Conservation (phyloP, 1,284 basidiomycete genomes). For the Tilletia setariae region DNA sequence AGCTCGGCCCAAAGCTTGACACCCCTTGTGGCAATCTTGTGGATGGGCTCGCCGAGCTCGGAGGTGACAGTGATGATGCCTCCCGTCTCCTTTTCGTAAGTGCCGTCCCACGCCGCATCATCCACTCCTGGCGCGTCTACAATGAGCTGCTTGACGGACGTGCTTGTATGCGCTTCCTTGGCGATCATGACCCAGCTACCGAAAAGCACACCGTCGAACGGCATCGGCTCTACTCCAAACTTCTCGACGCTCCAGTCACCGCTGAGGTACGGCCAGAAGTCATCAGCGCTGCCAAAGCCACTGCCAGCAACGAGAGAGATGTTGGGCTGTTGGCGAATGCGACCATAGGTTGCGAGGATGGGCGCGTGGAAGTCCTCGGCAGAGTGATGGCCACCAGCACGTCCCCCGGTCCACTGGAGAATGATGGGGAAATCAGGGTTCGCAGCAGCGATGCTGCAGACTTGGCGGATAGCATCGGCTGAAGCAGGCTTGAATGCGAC, state of each 20-base stretch:
- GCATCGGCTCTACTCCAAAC: no score
- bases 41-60: constrained; percentile 96
- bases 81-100: constrained; percentile 89
- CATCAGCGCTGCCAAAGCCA: no score
- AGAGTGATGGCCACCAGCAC: constrained; percentile 97
- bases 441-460: constrained; percentile 87
- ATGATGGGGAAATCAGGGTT: constrained; percentile 98
- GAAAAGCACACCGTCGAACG: no score
- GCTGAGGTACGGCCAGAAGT: no score
- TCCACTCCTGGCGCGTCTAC: constrained; percentile 88
- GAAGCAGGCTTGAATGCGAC: constrained; percentile 97
- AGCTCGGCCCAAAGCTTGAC: constrained; percentile 99
- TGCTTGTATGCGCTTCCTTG: no score
- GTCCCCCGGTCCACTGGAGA: constrained; percentile 97
- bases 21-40: constrained; percentile 94
- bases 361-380: constrained; percentile 99
- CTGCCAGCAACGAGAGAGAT: constrained; percentile 91
- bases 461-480: constrained; percentile 92
- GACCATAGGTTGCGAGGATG: constrained; percentile 80
- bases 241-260: no score
- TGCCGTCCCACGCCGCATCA: constrained; percentile 88
- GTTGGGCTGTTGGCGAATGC: constrained; percentile 84
- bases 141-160: constrained; percentile 95
- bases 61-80: constrained; percentile 95
- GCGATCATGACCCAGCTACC: no score